A percentile compares a stretch with the other conserved stretches of the same genome.
Conservation (phyloP, 495 filamentous ascomycete species). For the Copromyces sp. region DNA sequence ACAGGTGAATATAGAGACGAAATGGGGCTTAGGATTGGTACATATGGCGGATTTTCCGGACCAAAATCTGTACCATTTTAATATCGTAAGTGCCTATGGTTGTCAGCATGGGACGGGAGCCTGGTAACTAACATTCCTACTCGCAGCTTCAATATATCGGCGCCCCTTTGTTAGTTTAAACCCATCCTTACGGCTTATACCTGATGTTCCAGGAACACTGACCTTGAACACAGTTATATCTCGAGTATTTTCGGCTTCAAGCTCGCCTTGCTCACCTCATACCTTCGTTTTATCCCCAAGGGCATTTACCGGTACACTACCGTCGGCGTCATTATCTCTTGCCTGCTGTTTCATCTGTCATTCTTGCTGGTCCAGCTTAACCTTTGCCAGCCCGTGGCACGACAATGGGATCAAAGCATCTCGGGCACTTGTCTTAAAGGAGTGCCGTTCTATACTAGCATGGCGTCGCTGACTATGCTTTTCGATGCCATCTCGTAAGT, state of each 20-base stretch:
- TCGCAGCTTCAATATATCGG: slow-evolving; percentile 30
- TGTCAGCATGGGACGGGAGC: not conserved
- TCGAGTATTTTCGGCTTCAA: slow-evolving; percentile 43
- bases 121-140: slow-evolving; percentile 1
- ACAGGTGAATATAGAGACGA: slow-evolving; percentile 21
- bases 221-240: slow-evolving; percentile 26
- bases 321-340: slow-evolving; percentile 24
- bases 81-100: slow-evolving; percentile 18
- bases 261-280: slow-evolving; percentile 37
- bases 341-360: slow-evolving; percentile 23
- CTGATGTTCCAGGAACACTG: not conserved
- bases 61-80: slow-evolving; percentile 29
- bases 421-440: slow-evolving; percentile 32
- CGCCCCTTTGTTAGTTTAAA: slow-evolving; percentile 28
- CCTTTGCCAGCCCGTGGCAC: slow-evolving; percentile 35
- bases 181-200: not conserved
- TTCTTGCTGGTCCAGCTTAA: slow-evolving; percentile 32
- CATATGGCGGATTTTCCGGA: slow-evolving; percentile 22
- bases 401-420: slow-evolving; percentile 36
- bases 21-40: slow-evolving; percentile 31
- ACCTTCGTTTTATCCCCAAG: slow-evolving; percentile 39
- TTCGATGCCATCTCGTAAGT: slow-evolving; percentile 40
- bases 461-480: slow-evolving; percentile 32
- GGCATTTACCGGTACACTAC: slow-evolving; percentile 28
- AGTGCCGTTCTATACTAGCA: slow-evolving; percentile 33